These are phyloP conservation scores for Eremochloa ophiuroides DNA, from an alignment of 176 grass and related monocot species.

Conservation along the genomic window DNA sequence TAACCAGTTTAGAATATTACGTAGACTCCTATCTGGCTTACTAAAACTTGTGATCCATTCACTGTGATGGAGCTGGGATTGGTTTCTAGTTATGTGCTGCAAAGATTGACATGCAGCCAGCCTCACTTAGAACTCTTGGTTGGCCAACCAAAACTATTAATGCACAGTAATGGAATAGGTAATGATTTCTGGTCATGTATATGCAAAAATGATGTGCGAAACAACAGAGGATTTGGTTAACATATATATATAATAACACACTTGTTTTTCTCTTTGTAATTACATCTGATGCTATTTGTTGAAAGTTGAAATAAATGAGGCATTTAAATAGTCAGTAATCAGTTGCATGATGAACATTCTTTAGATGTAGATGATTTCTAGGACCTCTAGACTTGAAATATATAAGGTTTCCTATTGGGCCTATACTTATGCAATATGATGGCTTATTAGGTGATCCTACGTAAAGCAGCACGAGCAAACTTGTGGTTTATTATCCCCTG, in stretches of 20 bases:
- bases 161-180: background rate
- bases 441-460: background rate
- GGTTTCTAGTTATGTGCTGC: background rate
- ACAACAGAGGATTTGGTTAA: background rate
- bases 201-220: background rate
- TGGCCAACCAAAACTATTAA: background rate
- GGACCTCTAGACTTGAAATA: background rate
- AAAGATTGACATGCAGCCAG: background rate
- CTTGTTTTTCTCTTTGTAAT: background rate
- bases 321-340: too few species aligned
- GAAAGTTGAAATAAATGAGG: too few species aligned
- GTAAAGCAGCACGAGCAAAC: background rate
- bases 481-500: background rate
- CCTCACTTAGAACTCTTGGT: background rate
- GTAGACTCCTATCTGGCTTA: too few species aligned
- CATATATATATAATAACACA: background rate
- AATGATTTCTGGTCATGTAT: background rate
- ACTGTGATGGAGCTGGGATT: background rate
- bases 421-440: background rate
- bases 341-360: too few species aligned
- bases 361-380: too few species aligned
- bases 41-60: background rate
- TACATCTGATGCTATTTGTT: background rate
- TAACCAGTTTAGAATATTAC: too few species aligned
- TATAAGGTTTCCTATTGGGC: background rate